Base-by-base conservation (phyloP, 306 rosid species). In the Prunus mume region DNA sequence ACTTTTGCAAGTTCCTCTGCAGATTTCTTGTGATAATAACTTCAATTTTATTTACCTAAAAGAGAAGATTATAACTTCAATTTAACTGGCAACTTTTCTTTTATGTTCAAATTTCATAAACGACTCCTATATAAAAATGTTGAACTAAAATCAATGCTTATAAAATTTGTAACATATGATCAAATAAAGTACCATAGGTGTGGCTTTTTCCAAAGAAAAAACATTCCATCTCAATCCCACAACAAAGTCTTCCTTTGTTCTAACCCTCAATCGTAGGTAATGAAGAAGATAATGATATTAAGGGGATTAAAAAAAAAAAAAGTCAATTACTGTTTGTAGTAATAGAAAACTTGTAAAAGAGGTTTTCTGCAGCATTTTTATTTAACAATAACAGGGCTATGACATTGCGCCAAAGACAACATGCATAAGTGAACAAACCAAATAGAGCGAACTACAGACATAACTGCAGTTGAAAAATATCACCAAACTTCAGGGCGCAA, bases 401-500 rank as follows among this genome's bases (percentile, higher is more conserved):
- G 55, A 18, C 58, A 41, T 73, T 67, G 83, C 76, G 77, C 54
- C 86, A 79, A 47, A 77, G 77, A 50, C 46, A 75, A 81, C 71
- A 73, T 77, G 81, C 78, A 54, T 57, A 27, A 61, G 74, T 71
- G 82, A 73, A 65, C 76, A 70, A 73, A 64, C 72, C 65, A 72
- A 72, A 67, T 41, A 18, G 56, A 24, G 65, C 72, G 25, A 5
- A 41, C 41, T 18, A 27, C 67, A 28, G 20, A 68, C 43, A 3
- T 5, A 76, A 76, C 54, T 57, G 81, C 41, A 72, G 78, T 66
- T 13, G 57, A 28, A 81, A 45, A 69, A 50, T 57, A 77, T 96
- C 93, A 96, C 99, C 99, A 96, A 79, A 89, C 91, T 4, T 96
- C 98, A 18, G 98, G 97, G 25, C 99, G 98, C 81, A 96, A 84